These are phyloP conservation scores for Cephaloascus fragrans DNA, from an alignment of 805 yeast genomes.

Conservation along the genomic window DNA sequence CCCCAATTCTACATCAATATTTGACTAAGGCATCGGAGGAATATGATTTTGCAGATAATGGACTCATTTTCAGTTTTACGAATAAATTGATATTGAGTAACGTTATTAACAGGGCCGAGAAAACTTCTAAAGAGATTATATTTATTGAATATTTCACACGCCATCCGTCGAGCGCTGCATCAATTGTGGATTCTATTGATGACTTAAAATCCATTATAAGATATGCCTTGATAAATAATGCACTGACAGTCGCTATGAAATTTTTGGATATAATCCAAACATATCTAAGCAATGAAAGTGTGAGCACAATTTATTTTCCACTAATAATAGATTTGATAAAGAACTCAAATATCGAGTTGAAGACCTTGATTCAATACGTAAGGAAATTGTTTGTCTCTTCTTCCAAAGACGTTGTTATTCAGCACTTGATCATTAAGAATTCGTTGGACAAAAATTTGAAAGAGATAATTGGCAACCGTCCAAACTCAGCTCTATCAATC, in stretches of 20 bases:
- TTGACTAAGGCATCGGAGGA: constrained; percentile 7
- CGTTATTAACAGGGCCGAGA: constrained; percentile 18
- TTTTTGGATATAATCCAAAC: constrained; percentile 11
- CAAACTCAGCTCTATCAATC: background rate
- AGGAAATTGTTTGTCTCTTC: too few species aligned
- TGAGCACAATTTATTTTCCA: constrained; percentile 5
- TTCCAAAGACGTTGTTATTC: too few species aligned
- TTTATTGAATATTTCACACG: constrained; percentile 12
- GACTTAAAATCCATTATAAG: constrained; percentile 7
- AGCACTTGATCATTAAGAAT: too few species aligned
- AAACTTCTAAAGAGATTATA: constrained; percentile 5
- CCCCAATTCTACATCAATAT: constrained; percentile 10
- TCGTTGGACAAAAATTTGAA: too few species aligned
- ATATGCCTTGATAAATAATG: constrained; percentile 5
- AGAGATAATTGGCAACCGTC: background rate
- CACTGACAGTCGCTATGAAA: background rate
- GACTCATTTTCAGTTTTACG: constrained; percentile 16
- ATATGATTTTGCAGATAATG: constrained; percentile 16
- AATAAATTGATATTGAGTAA: constrained; percentile 20
- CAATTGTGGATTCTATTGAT: constrained; percentile 10
- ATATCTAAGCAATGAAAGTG: constrained; percentile 6
- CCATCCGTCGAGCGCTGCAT: constrained; percentile 3
- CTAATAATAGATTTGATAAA: constrained; percentile 2
- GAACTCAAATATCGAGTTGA: background rate
- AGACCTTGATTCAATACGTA: background rate